phyloP scores from a whole-genome alignment of 2,329 filamentous ascomycete genomes.

The Trichoderma sp. region DNA sequence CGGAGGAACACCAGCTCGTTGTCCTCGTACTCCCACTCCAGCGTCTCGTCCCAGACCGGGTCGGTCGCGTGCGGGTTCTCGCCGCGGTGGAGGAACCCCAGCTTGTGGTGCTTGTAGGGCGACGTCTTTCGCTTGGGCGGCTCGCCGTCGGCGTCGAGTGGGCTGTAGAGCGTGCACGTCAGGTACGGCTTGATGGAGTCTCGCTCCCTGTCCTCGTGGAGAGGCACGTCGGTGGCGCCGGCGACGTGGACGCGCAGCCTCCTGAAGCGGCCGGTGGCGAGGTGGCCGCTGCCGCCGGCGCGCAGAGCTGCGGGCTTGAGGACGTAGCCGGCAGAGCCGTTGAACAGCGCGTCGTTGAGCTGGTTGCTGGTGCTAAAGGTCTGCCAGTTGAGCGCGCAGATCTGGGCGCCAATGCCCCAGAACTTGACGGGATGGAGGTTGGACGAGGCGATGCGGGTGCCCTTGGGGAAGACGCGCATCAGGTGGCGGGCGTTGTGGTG shows the following conservation, averaged over 20 bases:
- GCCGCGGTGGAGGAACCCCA: conserved; percentile 53
- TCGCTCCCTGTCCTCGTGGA: conserved; percentile 48
- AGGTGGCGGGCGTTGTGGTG: conserved; percentile 61
- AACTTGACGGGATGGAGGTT: conserved; percentile 62
- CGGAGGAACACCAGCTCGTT: conserved; percentile 63
- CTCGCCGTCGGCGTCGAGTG: conserved; percentile 27
- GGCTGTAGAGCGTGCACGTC: conserved; percentile 62
- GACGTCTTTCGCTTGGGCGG: conserved; percentile 49
- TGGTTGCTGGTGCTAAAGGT: conserved; percentile 64
- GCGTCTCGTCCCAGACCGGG: conserved; percentile 62
- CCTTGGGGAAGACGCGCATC: conserved; percentile 70
- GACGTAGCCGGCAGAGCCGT: conserved; percentile 61
- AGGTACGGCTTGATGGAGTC: conserved; percentile 61
- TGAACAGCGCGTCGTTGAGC: conserved; percentile 65
- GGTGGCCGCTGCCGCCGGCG: conserved; percentile 49
- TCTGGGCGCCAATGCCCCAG: conserved; percentile 65
- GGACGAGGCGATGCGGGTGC: conserved; percentile 62
- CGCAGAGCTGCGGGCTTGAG: conserved; percentile 62
- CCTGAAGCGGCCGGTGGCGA: conserved; percentile 46
- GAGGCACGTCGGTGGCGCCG: conserved; percentile 59
- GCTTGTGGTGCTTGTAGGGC: conserved; percentile 57
- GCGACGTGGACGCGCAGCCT: conserved; percentile 56
- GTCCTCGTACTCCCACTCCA: conserved; percentile 67
- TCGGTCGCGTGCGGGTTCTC: conserved; percentile 58
- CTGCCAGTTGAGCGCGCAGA: conserved; percentile 69